These are phyloP conservation scores for Agrocybe praecox DNA, from an alignment of 768 basidiomycete species.

Conservation along the genomic window DNA sequence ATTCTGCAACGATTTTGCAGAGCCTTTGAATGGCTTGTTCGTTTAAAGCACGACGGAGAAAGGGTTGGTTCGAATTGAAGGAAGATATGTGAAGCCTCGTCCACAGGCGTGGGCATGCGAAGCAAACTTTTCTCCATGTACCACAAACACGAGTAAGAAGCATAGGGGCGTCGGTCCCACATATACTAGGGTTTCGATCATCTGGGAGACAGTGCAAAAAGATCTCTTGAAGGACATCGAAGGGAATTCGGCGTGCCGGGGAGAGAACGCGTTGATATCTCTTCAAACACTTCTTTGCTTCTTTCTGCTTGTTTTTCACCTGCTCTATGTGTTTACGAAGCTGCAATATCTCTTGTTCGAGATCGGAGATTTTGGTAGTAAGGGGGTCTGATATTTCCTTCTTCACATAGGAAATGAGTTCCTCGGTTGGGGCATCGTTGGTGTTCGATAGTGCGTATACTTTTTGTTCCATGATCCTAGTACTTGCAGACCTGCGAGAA, in stretches of 20 bases:
- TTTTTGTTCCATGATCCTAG: too few relatives aligned
- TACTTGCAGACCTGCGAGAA: too few relatives aligned
- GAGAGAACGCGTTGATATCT: neutral
- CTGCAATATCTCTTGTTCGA: too few relatives aligned
- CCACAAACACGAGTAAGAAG: slow-evolving; percentile 2
- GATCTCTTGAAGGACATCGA: slow-evolving; percentile 1
- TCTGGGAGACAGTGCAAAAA: neutral
- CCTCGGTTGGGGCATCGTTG: too few relatives aligned
- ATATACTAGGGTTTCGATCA: neutral
- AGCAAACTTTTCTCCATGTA: neutral
- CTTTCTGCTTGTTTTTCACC: neutral
- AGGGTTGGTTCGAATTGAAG: too few relatives aligned
- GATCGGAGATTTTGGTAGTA: too few relatives aligned
- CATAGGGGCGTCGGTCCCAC: neutral
- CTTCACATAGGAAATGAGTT: too few relatives aligned
- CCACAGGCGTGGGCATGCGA: neutral
- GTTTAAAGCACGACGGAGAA: too few relatives aligned
- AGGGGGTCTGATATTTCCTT: too few relatives aligned
- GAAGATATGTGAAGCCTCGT: neutral
- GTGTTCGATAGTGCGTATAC: too few relatives aligned
- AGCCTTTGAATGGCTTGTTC: too few relatives aligned
- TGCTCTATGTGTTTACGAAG: neutral
- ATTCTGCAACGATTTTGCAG: too few relatives aligned
- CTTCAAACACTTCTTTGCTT: neutral
- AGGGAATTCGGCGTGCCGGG: neutral